These are phyloP conservation scores for Russula sp. DNA, from an alignment of 768 basidiomycete genomes.

Conservation along the genomic window DNA sequence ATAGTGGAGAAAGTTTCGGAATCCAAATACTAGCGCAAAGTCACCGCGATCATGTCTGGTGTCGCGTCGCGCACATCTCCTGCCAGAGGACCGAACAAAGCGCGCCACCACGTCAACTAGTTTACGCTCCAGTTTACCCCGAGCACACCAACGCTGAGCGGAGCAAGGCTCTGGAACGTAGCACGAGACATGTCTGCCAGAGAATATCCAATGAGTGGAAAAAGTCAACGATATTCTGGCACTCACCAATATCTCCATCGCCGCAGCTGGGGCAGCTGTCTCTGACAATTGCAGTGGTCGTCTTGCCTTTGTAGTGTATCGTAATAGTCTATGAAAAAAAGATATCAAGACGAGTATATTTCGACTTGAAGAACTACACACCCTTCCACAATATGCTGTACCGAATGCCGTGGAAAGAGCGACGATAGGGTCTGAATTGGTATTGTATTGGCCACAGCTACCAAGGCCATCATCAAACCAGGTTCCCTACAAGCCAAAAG, in stretches of 20 bases:
- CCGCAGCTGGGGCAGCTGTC: conserved; percentile 29
- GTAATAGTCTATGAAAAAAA: conserved; percentile 11
- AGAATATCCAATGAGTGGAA: neutral
- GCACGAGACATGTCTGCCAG: conserved; percentile 28
- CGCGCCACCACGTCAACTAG: neutral
- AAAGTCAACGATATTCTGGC: neutral
- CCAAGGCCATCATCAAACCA: conserved; percentile 27
- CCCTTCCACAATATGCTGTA: conserved; percentile 25
- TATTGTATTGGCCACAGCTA: conserved; percentile 22
- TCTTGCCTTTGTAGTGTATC: conserved; percentile 15
- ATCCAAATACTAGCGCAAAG: conserved; percentile 1
- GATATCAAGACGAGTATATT: conserved; percentile 2
- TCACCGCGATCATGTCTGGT: neutral
- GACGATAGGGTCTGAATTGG: conserved; percentile 4
- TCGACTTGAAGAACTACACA: neutral
- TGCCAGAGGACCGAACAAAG: conserved; percentile 16
- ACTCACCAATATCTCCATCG: conserved; percentile 25
- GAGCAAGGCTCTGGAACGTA: conserved; percentile 12
- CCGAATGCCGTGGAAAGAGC: conserved; percentile 14
- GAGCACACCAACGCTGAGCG: conserved; percentile 14
- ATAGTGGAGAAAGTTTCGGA: neutral
- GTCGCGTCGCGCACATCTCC: conserved; percentile 8
- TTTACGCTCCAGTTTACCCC: neutral
- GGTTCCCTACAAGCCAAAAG: conserved; percentile 21
- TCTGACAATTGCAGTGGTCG: conserved; percentile 14